phyloP scores from a whole-genome alignment of 768 basidiomycete genomes.

The Kwoniella heveanensis region DNA sequence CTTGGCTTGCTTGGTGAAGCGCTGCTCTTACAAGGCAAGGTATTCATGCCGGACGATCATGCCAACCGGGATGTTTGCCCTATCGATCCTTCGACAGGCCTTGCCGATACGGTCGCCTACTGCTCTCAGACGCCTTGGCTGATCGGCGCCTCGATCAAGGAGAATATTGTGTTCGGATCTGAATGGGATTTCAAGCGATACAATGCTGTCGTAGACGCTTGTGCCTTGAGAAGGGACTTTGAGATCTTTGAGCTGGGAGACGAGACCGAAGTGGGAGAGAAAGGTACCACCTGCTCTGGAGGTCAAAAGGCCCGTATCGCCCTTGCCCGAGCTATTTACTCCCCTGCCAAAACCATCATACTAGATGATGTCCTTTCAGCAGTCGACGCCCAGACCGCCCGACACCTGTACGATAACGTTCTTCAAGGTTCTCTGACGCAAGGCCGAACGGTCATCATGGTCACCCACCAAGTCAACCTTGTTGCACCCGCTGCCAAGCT shows the following conservation, averaged over 20 bases:
- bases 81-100: slow-evolving; percentile 48
- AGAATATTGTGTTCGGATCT: slow-evolving; percentile 50
- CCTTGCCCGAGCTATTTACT: slow-evolving; percentile 52
- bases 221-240: slow-evolving; percentile 51
- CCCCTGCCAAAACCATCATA: slow-evolving; percentile 48
- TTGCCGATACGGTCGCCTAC: slow-evolving; percentile 50
- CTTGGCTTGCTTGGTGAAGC: slow-evolving; percentile 51
- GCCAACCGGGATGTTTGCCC: slow-evolving; percentile 50
- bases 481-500: slow-evolving; percentile 49
- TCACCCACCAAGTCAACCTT: slow-evolving; percentile 54
- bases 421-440: slow-evolving; percentile 37
- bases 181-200: slow-evolving; percentile 51
- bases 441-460: slow-evolving; percentile 50
- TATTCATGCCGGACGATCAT: slow-evolving; percentile 54
- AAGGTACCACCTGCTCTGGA: slow-evolving; percentile 54
- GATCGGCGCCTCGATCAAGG: slow-evolving; percentile 51
- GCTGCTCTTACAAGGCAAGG: slow-evolving; percentile 43
- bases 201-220: slow-evolving; percentile 47
- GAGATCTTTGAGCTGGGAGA: slow-evolving; percentile 60
- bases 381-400: slow-evolving; percentile 54
- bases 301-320: slow-evolving; percentile 54
- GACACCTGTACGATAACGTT: slow-evolving; percentile 46
- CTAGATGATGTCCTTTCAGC: slow-evolving; percentile 54
- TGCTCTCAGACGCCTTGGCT: slow-evolving; percentile 54
- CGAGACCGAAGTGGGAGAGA: slow-evolving; percentile 54